Evolutionary conservation across 2,329 filamentous ascomycete species (phyloP).

Genomic region (Ophiostoma sp.): DNA sequence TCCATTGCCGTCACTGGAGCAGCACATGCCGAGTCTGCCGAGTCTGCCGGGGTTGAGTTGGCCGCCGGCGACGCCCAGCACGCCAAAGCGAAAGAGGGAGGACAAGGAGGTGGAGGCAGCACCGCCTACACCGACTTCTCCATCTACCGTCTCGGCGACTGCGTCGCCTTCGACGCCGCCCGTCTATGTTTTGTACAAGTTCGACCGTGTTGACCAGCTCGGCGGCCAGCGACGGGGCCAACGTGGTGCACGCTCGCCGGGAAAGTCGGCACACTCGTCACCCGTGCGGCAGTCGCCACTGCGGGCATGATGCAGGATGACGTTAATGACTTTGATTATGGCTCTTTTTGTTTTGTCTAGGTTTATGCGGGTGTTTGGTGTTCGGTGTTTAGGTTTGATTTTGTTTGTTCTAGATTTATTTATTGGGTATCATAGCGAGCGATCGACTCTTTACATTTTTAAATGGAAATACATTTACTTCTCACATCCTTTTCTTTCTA

Average conservation of each 20-base stretch:
- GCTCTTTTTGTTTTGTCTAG: neutral
- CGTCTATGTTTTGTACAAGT: conserved; percentile 27
- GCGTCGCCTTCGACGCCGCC: neutral
- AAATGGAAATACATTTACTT: too few species aligned
- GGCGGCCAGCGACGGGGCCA: conserved; percentile 25
- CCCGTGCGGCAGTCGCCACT: neutral
- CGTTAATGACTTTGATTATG: neutral
- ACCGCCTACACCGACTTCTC: neutral
- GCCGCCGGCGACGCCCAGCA: neutral
- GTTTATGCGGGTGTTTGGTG: neutral
- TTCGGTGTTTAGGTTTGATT: neutral
- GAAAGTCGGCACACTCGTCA: neutral
- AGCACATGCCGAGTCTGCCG: neutral
- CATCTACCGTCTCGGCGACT: neutral
- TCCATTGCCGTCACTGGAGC: neutral
- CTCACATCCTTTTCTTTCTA: too few species aligned
- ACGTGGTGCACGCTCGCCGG: conserved; percentile 7
- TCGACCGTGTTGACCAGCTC: conserved; percentile 29
- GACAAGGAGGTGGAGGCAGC: neutral
- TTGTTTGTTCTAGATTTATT: neutral
- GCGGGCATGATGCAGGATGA: neutral
- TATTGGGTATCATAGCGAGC: conserved; percentile 8
- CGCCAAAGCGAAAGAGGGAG: neutral
- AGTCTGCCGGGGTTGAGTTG: neutral
- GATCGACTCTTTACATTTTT: neutral